Conservation (phyloP, 2,329 filamentous ascomycete genomes). For the Meredithiella fracta region DNA sequence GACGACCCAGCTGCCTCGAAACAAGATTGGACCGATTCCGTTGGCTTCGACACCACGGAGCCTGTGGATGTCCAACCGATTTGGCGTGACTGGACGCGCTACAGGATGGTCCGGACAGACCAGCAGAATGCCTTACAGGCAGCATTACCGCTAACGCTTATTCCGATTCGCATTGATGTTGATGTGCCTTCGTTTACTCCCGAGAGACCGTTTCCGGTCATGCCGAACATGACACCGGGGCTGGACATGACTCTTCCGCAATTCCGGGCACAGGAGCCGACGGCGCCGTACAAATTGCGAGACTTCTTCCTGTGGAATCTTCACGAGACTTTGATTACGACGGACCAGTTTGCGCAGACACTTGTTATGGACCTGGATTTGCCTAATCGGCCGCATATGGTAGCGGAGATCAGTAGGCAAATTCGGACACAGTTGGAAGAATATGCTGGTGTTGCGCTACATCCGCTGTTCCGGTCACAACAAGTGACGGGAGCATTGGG, state of each 20-base stretch:
- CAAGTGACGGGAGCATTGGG: slow-evolving; percentile 18
- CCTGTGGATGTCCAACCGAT: slow-evolving; percentile 80
- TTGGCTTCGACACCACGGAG: slow-evolving; percentile 63
- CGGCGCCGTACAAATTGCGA: slow-evolving; percentile 72
- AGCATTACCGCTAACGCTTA: slow-evolving; percentile 70
- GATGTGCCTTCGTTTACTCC: slow-evolving; percentile 69
- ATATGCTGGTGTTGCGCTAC: slow-evolving; percentile 83
- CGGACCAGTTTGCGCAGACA: slow-evolving; percentile 82
- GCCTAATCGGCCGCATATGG: slow-evolving; percentile 52
- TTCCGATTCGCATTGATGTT: slow-evolving; percentile 91
- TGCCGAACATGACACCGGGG: slow-evolving; percentile 29
- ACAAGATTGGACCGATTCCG: slow-evolving; percentile 52
- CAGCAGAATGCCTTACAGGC: slow-evolving; percentile 48
- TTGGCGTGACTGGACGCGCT: slow-evolving; percentile 92
- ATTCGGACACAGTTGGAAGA: slow-evolving; percentile 92
- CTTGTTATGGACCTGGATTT: slow-evolving; percentile 89
- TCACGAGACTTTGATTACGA: slow-evolving; percentile 83
- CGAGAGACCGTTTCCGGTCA: slow-evolving; percentile 44
- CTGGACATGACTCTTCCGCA: slow-evolving; percentile 60
- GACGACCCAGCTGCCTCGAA: slow-evolving; percentile 48
- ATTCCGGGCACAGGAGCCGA: slow-evolving; percentile 63
- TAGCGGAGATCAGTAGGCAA: slow-evolving; percentile 74
- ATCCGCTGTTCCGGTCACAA: slow-evolving; percentile 69
- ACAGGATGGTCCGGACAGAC: slow-evolving; percentile 37
- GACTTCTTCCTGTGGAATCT: slow-evolving; percentile 98